A percentile compares a stretch with the other conserved stretches of the same genome.
Conservation (phyloP, 2,329 filamentous ascomycete species). For the Botrytis paeoniae region DNA sequence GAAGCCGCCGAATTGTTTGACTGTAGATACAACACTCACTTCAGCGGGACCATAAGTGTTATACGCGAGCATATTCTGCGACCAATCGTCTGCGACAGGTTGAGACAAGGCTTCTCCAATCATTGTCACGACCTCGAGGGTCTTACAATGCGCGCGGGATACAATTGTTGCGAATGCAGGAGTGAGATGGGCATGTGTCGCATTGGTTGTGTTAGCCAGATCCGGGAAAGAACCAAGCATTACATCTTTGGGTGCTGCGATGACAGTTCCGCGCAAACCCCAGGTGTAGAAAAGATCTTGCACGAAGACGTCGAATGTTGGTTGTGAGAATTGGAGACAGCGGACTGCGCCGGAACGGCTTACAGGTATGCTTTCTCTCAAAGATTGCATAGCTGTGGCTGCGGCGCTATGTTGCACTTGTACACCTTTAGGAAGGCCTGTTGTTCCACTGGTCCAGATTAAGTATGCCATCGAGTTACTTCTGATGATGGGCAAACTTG, state of each 20-base stretch:
- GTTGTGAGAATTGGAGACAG: slow-evolving; percentile 10
- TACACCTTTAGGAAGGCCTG: slow-evolving; percentile 28
- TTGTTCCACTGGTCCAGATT: slow-evolving; percentile 27
- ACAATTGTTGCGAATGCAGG: slow-evolving; percentile 12
- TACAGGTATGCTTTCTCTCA: neutral
- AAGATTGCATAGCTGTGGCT: slow-evolving; percentile 5
- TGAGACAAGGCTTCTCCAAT: slow-evolving; percentile 14
- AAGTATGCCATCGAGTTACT: slow-evolving; percentile 23
- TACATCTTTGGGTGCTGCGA: slow-evolving; percentile 9
- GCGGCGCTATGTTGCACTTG: slow-evolving; percentile 22
- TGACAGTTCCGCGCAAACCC: slow-evolving; percentile 10
- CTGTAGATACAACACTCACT: slow-evolving; percentile 24
- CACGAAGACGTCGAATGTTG: slow-evolving; percentile 12
- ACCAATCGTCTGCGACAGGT: neutral
- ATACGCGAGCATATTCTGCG: slow-evolving; percentile 31
- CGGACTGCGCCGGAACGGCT: neutral
- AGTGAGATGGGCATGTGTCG: slow-evolving; percentile 11
- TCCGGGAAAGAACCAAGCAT: slow-evolving; percentile 10
- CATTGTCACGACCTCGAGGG: slow-evolving; percentile 7
- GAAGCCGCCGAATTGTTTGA: slow-evolving; percentile 5
- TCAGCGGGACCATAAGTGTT: slow-evolving; percentile 16
- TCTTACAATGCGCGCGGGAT: neutral
- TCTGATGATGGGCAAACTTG: neutral
- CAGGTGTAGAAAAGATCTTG: slow-evolving; percentile 13
- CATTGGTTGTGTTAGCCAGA: neutral